These are phyloP conservation scores for Bacidia gigantensis DNA, from an alignment of 495 filamentous ascomycete species.

Conservation along the genomic window DNA sequence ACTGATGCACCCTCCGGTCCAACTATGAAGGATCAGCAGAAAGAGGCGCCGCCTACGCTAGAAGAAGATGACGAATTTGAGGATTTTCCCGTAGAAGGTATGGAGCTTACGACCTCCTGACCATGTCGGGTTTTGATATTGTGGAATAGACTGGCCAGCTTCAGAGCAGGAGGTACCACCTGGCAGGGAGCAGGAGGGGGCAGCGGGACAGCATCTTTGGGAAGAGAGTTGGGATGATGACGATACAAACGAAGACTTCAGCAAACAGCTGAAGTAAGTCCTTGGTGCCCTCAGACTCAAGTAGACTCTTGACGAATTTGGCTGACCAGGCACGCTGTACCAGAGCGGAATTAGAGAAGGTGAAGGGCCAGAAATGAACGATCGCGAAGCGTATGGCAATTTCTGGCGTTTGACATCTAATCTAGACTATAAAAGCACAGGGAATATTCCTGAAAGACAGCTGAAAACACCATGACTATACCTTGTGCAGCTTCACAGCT, in stretches of 20 bases:
- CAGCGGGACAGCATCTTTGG: conserved; percentile 58
- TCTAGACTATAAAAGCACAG: background rate
- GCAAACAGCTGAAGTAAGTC: conserved; percentile 79
- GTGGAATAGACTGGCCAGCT: conserved; percentile 60
- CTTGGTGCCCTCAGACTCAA: background rate
- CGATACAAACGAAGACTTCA: conserved; percentile 93
- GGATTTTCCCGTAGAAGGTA: conserved; percentile 95
- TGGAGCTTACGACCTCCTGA: conserved; percentile 4
- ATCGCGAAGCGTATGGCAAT: background rate
- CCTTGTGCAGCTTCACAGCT: conserved; percentile 1
- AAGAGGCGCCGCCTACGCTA: conserved; percentile 58
- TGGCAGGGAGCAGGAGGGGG: conserved; percentile 39
- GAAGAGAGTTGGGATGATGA: conserved; percentile 99
- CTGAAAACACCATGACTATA: background rate
- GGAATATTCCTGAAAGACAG: background rate
- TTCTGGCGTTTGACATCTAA: background rate
- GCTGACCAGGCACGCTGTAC: conserved; percentile 1
- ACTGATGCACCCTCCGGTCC: conserved; percentile 24
- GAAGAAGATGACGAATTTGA: conserved; percentile 99
- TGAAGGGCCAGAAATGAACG: conserved; percentile 51
- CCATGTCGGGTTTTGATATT: background rate
- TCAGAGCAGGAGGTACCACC: conserved; percentile 71
- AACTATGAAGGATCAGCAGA: conserved; percentile 32
- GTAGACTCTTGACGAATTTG: background rate
- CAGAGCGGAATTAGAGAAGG: conserved; percentile 97